Evolutionary conservation across 23 red algal species (phyloP).

Genomic region (Gracilaria domingensis): DNA sequence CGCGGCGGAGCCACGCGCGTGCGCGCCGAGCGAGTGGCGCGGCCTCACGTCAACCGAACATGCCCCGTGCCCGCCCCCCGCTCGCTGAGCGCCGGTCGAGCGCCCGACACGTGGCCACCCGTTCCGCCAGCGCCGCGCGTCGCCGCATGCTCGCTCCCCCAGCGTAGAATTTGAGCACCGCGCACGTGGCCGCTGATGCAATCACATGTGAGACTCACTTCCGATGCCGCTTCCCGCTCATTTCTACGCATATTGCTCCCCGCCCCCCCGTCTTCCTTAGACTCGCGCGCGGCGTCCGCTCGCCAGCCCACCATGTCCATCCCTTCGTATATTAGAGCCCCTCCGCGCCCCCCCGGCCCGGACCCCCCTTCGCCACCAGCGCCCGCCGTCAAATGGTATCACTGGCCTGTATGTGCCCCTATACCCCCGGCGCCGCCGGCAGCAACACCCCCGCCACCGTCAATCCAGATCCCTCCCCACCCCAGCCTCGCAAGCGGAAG

Average conservation of each 20-base stretch:
- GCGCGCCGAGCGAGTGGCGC: not conserved
- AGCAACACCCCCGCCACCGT: not conserved
- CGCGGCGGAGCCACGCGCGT: too few species aligned
- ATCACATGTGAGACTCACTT: not conserved
- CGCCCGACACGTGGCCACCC: not conserved
- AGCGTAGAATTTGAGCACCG: not conserved
- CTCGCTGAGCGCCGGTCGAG: not conserved
- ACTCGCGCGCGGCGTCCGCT: too few species aligned
- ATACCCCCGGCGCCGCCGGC: not conserved
- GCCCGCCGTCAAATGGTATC: not conserved
- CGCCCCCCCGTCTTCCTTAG: too few species aligned
- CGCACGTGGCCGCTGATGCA: not conserved
- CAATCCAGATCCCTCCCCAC: not conserved
- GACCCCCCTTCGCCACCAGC: not conserved
- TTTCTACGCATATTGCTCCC: not conserved
- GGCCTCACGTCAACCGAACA: not conserved
- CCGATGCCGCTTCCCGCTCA: not conserved
- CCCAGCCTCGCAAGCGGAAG: conserved; percentile 47
- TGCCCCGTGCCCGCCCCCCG: not conserved
- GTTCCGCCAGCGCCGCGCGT: too few species aligned
- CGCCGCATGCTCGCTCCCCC: not conserved
- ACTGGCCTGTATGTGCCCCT: not conserved
- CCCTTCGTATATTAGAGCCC: not conserved
- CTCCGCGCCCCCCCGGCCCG: not conserved
- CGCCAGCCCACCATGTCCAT: not conserved